Evolutionary conservation across 306 rosid species (phyloP).

Genomic region (Citrullus mucosospermus): DNA sequence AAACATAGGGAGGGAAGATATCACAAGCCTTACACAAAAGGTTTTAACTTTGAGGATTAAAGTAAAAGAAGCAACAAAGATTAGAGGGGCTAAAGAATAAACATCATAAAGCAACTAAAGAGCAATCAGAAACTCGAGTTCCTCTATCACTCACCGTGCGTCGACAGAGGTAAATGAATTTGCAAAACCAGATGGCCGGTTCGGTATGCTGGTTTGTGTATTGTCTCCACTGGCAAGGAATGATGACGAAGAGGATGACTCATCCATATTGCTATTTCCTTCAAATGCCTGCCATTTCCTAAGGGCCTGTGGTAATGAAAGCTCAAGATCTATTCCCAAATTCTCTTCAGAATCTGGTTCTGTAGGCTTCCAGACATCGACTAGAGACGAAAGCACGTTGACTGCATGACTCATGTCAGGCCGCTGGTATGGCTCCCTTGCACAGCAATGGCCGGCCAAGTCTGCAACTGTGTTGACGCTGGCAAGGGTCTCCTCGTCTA

Average conservation of each 20-base stretch:
- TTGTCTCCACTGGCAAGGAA: conserved; percentile 17
- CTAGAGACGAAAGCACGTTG: conserved; percentile 61
- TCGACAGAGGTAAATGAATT: conserved; percentile 32
- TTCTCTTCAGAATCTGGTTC: conserved; percentile 26
- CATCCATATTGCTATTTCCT: conserved; percentile 18
- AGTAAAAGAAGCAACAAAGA: background rate
- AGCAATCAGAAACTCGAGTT: background rate
- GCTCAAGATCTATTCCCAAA: conserved; percentile 40
- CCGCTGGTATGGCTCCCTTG: conserved; percentile 67
- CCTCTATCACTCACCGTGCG: conserved; percentile 23
- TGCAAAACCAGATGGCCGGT: conserved; percentile 38
- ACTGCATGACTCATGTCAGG: conserved; percentile 83
- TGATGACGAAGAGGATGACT: conserved; percentile 18
- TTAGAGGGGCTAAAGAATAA: conserved; percentile 3
- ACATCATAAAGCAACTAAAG: background rate
- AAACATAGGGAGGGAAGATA: background rate
- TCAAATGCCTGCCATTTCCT: conserved; percentile 57
- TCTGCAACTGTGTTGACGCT: conserved; percentile 47
- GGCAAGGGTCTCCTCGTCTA: conserved; percentile 37
- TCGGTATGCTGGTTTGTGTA: conserved; percentile 52
- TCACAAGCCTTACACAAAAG: background rate
- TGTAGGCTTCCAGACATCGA: conserved; percentile 74
- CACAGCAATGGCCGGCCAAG: conserved; percentile 71
- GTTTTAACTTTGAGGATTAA: background rate
- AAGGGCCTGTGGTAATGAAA: conserved; percentile 53